phyloP scores from a whole-genome alignment of 2,329 filamentous ascomycete genomes.

The Pseudonectria buxi region DNA sequence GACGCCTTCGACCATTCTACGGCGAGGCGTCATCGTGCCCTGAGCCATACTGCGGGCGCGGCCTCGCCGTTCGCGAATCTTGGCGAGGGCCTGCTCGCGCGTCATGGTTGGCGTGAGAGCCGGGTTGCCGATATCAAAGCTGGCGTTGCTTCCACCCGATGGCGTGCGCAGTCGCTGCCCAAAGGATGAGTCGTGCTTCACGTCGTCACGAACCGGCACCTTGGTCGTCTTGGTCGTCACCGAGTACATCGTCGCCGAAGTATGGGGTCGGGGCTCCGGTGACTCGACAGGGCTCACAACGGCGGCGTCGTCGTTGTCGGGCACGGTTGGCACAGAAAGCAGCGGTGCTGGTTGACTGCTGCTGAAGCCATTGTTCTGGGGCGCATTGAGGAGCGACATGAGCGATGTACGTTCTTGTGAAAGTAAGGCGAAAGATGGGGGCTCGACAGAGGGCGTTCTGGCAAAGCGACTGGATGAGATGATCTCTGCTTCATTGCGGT shows the following conservation, averaged over 20 bases:
- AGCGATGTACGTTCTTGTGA: slow-evolving; percentile 50
- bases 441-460: slow-evolving; percentile 56
- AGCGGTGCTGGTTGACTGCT: slow-evolving; percentile 29
- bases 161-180: slow-evolving; percentile 40
- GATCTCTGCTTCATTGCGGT: slow-evolving; percentile 7
- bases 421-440: slow-evolving; percentile 51
- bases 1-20: slow-evolving; percentile 48
- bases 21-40: slow-evolving; percentile 50
- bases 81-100: slow-evolving; percentile 67
- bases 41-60: slow-evolving; percentile 63
- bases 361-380: slow-evolving; percentile 23
- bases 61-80: slow-evolving; percentile 66
- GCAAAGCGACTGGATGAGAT: slow-evolving; percentile 37
- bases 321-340: slow-evolving; percentile 33
- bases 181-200: slow-evolving; percentile 32
- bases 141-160: slow-evolving; percentile 30
- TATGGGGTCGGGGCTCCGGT: slow-evolving; percentile 35
- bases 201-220: slow-evolving; percentile 44
- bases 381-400: slow-evolving; percentile 54
- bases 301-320: slow-evolving; percentile 12
- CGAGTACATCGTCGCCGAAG: slow-evolving; percentile 39
- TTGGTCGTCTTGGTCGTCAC: slow-evolving; percentile 45
- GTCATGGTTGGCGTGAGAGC: slow-evolving; percentile 60
- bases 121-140: slow-evolving; percentile 50
- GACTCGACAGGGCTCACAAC: slow-evolving; percentile 8